Evolutionary conservation across 805 yeast genomes (phyloP), one percentile per base, ranked within the genome.

Genomic region (Barnettozyma botsteinii): DNA sequence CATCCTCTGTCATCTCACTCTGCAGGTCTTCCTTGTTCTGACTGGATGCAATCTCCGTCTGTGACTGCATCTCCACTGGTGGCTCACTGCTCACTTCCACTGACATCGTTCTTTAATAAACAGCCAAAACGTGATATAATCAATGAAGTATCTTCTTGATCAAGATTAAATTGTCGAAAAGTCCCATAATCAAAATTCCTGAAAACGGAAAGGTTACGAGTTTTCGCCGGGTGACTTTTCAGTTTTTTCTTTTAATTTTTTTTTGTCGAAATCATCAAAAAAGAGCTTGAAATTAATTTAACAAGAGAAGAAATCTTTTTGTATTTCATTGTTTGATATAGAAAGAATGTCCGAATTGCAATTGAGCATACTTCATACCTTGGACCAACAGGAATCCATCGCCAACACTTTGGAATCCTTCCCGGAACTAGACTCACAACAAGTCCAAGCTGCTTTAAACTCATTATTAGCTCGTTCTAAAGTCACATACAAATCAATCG

Each of bases 401-500:
- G 70, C 67, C 37, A 88, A 86, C 61, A 79, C 97, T 5, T 66
- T 76, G 38, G 72, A 65, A 15, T 72, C 72, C 35, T 85, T 89
- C 67, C 83, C 93, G 30, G 69, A 63, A 13, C 67, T 74, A 33
- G 79, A 76, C 40, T 73, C 91, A 31, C 77, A 75, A 60, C 69
- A 75, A 13, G 69, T 86, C 38, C 84, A 83, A 52, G 76, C 95
- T n/a, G 91, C 91, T 22, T 75, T 93, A 55, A 82, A 81, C 57
- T 89, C 97, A 18, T 72, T 93, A 42, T 75, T 81, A 59, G 89
- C 96, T 45, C 83, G 84, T 61, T 72, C 76, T 41, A 89, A 91
- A 85, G 73, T 93, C 52, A 65, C 65, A 33, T 89, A 78, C 68
- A 70, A 75, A 51, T 75, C 85, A 45, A 70, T 77, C 40, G 98